phyloP scores from a whole-genome alignment of 495 filamentous ascomycete species.

The Cryomyces minteri region DNA sequence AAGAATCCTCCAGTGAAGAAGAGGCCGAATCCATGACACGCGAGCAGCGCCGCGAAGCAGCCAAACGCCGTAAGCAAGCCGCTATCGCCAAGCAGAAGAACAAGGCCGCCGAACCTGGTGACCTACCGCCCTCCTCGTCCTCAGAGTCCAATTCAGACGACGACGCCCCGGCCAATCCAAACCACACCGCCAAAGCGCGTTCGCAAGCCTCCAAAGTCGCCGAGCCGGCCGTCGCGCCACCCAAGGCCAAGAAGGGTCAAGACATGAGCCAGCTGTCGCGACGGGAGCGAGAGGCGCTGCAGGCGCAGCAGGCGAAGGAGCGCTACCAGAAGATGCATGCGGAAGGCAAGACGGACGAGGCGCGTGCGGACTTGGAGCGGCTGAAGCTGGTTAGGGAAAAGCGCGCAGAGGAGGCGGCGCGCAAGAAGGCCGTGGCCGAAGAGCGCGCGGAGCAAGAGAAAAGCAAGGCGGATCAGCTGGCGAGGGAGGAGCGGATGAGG shows the following conservation, averaged over 20 bases:
- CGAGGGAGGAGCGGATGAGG: constrained; percentile 17
- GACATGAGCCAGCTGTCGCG: constrained; percentile 44
- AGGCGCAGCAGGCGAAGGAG: constrained; percentile 78
- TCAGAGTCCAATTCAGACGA: constrained; percentile 36
- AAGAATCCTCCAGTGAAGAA: constrained; percentile 15
- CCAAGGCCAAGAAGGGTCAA: constrained; percentile 17
- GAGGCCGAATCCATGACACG: constrained; percentile 39
- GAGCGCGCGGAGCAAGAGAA: constrained; percentile 23
- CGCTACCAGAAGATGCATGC: constrained; percentile 86
- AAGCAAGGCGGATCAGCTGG: constrained; percentile 21
- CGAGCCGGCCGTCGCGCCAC: constrained; percentile 5
- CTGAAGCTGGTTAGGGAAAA: constrained; percentile 65
- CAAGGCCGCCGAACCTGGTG: constrained; percentile 52
- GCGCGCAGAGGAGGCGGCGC: constrained; percentile 64
- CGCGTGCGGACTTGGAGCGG: constrained; percentile 76
- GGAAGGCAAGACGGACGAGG: constrained; percentile 93
- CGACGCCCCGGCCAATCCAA: constrained; percentile 70
- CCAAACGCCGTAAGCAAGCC: constrained; percentile 82
- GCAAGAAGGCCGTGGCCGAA: constrained; percentile 45
- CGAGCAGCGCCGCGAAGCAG: constrained; percentile 71
- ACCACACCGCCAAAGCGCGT: constrained; percentile 58
- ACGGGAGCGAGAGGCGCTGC: constrained; percentile 72
- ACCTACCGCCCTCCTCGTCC: constrained; percentile 54
- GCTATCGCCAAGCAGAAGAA: constrained; percentile 54
- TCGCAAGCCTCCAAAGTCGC: constrained; percentile 33